Evolutionary conservation across 768 basidiomycete genomes (phyloP).

Genomic region (Rickenella mellea): DNA sequence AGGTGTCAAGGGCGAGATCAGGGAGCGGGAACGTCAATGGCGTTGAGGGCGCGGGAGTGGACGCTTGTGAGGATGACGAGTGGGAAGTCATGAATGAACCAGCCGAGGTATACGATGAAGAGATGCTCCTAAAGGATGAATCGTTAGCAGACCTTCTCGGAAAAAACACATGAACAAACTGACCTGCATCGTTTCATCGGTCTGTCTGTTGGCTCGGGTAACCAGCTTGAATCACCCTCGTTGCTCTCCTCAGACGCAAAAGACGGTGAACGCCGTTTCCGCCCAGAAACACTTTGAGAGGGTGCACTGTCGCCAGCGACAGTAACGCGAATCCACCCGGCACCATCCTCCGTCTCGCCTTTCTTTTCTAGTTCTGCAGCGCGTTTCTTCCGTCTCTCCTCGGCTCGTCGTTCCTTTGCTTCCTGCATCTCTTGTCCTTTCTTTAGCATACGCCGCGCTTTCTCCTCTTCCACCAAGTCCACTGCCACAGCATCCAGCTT

Average conservation of each 20-base stretch:
- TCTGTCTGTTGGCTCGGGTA: neutral
- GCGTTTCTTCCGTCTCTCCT: neutral
- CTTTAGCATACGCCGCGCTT: neutral
- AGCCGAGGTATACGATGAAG: neutral
- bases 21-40: neutral
- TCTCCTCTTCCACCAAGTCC: conserved; percentile 13
- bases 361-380: conserved; percentile 2
- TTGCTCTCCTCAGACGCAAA: too few relatives aligned
- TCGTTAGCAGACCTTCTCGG: neutral
- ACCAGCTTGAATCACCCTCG: neutral
- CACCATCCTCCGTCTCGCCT: neutral
- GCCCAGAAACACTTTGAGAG: too few relatives aligned
- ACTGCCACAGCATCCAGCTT: conserved; percentile 21
- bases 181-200: neutral
- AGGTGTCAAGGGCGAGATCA: neutral
- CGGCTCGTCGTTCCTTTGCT: conserved; percentile 11
- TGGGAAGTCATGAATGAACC: neutral
- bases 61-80: neutral
- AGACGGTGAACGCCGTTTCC: too few relatives aligned
- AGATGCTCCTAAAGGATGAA: neutral
- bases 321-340: too few relatives aligned
- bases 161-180: neutral
- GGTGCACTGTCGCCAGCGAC: too few relatives aligned
- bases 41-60: neutral
- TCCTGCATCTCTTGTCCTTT: neutral